A percentile compares a stretch with the other conserved stretches of the same genome.
Evolutionary conservation across 257 asterid genomes (phyloP).

Genomic region (Catharanthus roseus): DNA sequence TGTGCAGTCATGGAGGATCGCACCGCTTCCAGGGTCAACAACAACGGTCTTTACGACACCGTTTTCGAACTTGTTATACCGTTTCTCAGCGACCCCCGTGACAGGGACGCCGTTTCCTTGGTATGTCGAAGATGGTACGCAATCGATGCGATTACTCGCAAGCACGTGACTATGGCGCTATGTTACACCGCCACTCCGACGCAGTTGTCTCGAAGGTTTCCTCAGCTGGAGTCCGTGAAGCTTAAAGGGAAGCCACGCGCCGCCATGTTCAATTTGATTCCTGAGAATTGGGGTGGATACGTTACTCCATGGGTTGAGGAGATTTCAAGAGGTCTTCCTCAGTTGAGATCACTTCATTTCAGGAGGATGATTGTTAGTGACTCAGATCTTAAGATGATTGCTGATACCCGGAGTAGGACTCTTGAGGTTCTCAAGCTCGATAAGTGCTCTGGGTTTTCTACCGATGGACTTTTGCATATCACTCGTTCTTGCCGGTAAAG

Average conservation of each 20-base stretch:
- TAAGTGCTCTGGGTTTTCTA: conserved; percentile 82
- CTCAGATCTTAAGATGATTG: conserved; percentile 61
- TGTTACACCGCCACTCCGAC: conserved; percentile 66
- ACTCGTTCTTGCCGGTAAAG: conserved; percentile 55
- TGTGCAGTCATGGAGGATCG: conserved; percentile 8
- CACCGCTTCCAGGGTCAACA: neutral
- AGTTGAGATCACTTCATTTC: conserved; percentile 60
- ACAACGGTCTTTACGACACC: conserved; percentile 34
- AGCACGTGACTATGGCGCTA: conserved; percentile 74
- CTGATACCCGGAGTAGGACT: conserved; percentile 28
- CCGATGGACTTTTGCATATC: conserved; percentile 56
- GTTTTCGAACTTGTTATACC: conserved; percentile 74
- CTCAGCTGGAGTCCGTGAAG: conserved; percentile 65
- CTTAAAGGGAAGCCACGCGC: conserved; percentile 91
- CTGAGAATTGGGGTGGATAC: conserved; percentile 81
- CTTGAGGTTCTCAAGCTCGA: conserved; percentile 62
- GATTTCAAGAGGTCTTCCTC: conserved; percentile 31
- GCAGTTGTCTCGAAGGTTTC: conserved; percentile 52
- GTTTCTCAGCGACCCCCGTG: conserved; percentile 59
- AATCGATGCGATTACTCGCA: conserved; percentile 67
- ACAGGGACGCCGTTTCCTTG: conserved; percentile 54
- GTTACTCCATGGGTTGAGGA: conserved; percentile 71
- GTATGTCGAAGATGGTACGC: conserved; percentile 53
- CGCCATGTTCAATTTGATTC: conserved; percentile 73
- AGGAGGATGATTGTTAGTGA: conserved; percentile 77